Evolutionary conservation across 2,329 filamentous ascomycete genomes (phyloP), one percentile per base, ranked within the genome.

Genomic region (Botryosphaeria dothidea): DNA sequence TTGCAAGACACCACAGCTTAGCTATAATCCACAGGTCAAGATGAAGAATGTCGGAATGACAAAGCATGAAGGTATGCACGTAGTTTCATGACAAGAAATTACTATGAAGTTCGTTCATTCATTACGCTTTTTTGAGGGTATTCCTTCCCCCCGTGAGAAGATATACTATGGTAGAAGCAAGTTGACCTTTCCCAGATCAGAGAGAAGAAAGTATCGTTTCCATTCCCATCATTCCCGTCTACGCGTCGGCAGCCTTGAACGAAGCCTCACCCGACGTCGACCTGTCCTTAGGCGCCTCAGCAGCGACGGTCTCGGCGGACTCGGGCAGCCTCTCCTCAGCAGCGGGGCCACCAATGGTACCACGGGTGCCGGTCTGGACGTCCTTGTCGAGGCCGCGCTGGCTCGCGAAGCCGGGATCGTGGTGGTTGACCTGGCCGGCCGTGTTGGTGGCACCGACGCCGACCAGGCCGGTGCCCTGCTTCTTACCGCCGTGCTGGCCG

Each of bases 381-480:
- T 78, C 74, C 54, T 75, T 73, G 45, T 73, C 73, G 67, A 79
- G 62, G 21, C 76, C 79, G 61, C 79, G 73, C 72, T 79, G 78
- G 41, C 67, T 66, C 2, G 74, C 74, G 65, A 74, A 72, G n/a
- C 52, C 68, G 1, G 78, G 78, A 27, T 76, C 72, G 27, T 71
- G 71, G 41, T 73, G 66, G 66, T 79, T 72, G 19, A 75, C 58
- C 11, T 67, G 64, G 4, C 68, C 45, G 34, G 25, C 38, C 17
- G 11, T 69, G 27, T 70, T 71, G 29, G 23, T 25, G 27, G 75
- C 75, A 1, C 81, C 81, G 3, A 82, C 74, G 1, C 81, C 82
- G 58, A 81, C 79, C 5, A 82, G 69, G 3, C 83, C 81, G 1
- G 73, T 68, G 1, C 77, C 70, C 9, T 78, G 69, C 64, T 80